A percentile compares a stretch with the other conserved stretches of the same genome.
Conservation (phyloP, 1,139 yeast species). For the Pichia sp. region DNA sequence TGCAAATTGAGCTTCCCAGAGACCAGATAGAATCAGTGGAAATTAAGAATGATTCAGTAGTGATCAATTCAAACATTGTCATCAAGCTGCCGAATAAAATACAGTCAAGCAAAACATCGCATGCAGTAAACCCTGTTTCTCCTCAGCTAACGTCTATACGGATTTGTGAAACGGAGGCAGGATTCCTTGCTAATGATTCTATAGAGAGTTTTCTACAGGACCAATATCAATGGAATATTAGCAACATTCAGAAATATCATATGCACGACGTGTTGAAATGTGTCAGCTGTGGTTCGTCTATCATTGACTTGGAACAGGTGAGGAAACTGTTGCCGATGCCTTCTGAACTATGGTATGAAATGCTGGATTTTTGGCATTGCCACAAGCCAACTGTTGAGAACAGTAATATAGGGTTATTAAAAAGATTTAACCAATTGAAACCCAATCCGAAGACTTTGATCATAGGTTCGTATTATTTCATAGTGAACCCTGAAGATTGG, state of each 20-base stretch:
- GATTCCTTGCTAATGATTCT: neutral
- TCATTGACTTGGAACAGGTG: constrained; percentile 23
- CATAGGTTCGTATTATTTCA: constrained; percentile 57
- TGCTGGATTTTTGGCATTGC: constrained; percentile 98
- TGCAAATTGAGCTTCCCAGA: constrained; percentile 5
- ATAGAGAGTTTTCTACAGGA: constrained; percentile 10
- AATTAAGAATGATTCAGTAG: neutral
- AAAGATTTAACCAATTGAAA: constrained; percentile 34
- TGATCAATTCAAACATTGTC: neutral
- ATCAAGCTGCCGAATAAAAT: neutral
- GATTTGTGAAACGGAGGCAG: neutral
- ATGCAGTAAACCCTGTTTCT: neutral
- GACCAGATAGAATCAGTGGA: neutral
- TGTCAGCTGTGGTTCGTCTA: constrained; percentile 11
- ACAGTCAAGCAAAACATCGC: neutral
- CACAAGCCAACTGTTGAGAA: constrained; percentile 63
- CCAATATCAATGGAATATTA: constrained; percentile 24
- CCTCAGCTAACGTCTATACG: neutral
- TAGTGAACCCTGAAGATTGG: constrained; percentile 36
- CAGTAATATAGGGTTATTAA: constrained; percentile 17
- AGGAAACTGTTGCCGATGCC: constrained; percentile 63
- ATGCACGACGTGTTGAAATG: constrained; percentile 13
- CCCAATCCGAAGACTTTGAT: constrained; percentile 46
- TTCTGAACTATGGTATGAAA: constrained; percentile 87
- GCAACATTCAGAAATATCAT: neutral